Percentiles rank a stretch among this genome's conserved stretches.
These are phyloP conservation scores for Xerocomellus amylosporus DNA, from an alignment of 768 basidiomycete genomes.

Conservation along the genomic window DNA sequence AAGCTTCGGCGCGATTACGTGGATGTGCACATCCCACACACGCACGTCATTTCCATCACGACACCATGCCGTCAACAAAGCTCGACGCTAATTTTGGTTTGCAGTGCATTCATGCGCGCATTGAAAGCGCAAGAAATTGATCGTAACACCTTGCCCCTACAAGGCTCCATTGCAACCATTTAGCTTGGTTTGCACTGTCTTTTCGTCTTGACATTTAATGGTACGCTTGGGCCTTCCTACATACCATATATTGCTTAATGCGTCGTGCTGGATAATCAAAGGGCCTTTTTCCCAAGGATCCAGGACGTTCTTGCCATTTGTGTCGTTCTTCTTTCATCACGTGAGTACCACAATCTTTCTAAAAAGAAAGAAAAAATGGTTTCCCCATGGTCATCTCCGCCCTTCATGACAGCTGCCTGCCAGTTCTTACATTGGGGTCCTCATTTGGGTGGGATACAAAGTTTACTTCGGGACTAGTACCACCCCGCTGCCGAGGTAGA, in stretches of 20 bases:
- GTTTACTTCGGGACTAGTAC: constrained; percentile 21
- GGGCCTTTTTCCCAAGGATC: constrained; percentile 11
- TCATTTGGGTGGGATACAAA: constrained; percentile 22
- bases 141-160: constrained; percentile 42
- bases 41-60: constrained; percentile 23
- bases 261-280: constrained; percentile 4
- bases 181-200: constrained; percentile 55
- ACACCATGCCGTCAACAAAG: constrained; percentile 7
- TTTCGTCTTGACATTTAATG: constrained; percentile 59
- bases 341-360: constrained; percentile 34
- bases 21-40: constrained; percentile 31
- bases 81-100: constrained; percentile 3
- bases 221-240: constrained; percentile 20
- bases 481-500: constrained; percentile 50
- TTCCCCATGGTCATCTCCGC: constrained; percentile 30
- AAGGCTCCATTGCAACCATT: constrained; percentile 64
- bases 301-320: constrained; percentile 38
- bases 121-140: constrained; percentile 39
- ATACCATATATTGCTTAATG: constrained; percentile 7
- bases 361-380: constrained; percentile 1
- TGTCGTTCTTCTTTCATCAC: constrained; percentile 59
- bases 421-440: constrained; percentile 16
- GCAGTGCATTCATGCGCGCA: constrained; percentile 21
- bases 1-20: constrained; percentile 35
- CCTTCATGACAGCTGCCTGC: constrained; percentile 8